A percentile compares a stretch with the other conserved stretches of the same genome.
Evolutionary conservation across 2,329 filamentous ascomycete species (phyloP).

Genomic region (Stachybotrys chlorohalonatus): DNA sequence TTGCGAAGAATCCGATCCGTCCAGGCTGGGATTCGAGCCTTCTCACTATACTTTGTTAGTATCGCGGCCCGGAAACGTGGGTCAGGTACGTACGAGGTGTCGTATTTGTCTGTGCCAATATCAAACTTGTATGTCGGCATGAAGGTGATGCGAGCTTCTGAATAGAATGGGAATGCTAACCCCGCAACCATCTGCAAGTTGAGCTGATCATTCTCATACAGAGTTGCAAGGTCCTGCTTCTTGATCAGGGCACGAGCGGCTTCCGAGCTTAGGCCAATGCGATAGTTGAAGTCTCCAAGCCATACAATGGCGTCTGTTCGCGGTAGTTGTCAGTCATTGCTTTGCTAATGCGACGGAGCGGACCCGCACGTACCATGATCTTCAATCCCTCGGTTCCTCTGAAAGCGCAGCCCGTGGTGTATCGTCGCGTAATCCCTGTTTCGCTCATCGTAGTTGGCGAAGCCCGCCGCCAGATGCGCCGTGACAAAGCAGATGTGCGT

Average conservation of each 20-base stretch:
- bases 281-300: slow-evolving; percentile 98
- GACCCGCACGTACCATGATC: slow-evolving; percentile 59
- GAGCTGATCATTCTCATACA: slow-evolving; percentile 92
- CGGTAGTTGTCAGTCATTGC: slow-evolving; percentile 10
- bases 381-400: slow-evolving; percentile 81
- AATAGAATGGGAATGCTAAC: slow-evolving; percentile 82
- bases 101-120: slow-evolving; percentile 78
- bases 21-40: slow-evolving; percentile 92
- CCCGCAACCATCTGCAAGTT: slow-evolving; percentile 96
- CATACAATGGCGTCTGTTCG: slow-evolving; percentile 66
- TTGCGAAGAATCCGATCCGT: slow-evolving; percentile 88
- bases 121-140: slow-evolving; percentile 95
- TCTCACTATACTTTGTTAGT: slow-evolving; percentile 52
- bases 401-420: slow-evolving; percentile 77
- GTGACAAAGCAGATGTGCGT: slow-evolving; percentile 94
- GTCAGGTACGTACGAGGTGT: slow-evolving; percentile 61
- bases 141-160: slow-evolving; percentile 80
- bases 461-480: slow-evolving; percentile 90
- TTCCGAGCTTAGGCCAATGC: slow-evolving; percentile 77
- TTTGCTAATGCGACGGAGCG: background rate
- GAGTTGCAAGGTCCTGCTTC: slow-evolving; percentile 60
- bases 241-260: slow-evolving; percentile 67
- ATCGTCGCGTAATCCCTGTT: slow-evolving; percentile 92
- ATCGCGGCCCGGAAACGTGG: background rate
- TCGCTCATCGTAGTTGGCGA: slow-evolving; percentile 92